These are phyloP conservation scores for Clonostachys byssicola DNA, from an alignment of 2,329 filamentous ascomycete species.

Conservation along the genomic window DNA sequence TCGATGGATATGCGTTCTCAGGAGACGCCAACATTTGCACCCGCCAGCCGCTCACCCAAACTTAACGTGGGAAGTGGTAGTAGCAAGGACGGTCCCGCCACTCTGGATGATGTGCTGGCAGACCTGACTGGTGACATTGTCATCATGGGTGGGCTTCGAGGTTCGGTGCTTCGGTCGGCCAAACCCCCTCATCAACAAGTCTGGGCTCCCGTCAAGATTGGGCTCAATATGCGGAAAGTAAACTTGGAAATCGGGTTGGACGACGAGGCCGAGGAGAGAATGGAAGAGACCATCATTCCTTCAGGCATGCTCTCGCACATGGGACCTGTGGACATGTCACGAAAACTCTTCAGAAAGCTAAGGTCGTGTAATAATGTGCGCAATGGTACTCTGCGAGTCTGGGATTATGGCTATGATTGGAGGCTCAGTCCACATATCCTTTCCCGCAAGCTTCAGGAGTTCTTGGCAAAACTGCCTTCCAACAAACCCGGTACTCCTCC, in stretches of 20 bases:
- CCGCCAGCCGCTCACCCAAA: constrained; percentile 2
- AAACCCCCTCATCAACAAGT: constrained; percentile 80
- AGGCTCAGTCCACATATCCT: constrained; percentile 76
- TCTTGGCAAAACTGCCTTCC: constrained; percentile 69
- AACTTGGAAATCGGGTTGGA: constrained; percentile 84
- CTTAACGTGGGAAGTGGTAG: neutral
- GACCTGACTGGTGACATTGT: constrained; percentile 80
- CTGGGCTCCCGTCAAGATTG: constrained; percentile 92
- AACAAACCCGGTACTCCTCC: constrained; percentile 55
- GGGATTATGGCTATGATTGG: constrained; percentile 96
- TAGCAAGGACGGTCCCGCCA: constrained; percentile 13
- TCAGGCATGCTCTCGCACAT: constrained; percentile 90
- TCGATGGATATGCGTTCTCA: constrained; percentile 11
- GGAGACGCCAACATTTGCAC: neutral
- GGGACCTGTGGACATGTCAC: constrained; percentile 86
- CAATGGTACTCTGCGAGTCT: constrained; percentile 69
- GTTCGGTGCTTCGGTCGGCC: constrained; percentile 82
- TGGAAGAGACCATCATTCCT: constrained; percentile 78
- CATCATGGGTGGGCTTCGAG: constrained; percentile 84
- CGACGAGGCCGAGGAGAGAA: constrained; percentile 76
- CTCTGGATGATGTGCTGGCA: constrained; percentile 55
- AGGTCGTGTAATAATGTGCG: constrained; percentile 69
- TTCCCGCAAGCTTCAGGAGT: constrained; percentile 66
- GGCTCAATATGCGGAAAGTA: constrained; percentile 85
- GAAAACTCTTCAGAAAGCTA: constrained; percentile 74